Evolutionary conservation across 73 alveolate species (phyloP).

Genomic region (Blepharisma stoltei): DNA sequence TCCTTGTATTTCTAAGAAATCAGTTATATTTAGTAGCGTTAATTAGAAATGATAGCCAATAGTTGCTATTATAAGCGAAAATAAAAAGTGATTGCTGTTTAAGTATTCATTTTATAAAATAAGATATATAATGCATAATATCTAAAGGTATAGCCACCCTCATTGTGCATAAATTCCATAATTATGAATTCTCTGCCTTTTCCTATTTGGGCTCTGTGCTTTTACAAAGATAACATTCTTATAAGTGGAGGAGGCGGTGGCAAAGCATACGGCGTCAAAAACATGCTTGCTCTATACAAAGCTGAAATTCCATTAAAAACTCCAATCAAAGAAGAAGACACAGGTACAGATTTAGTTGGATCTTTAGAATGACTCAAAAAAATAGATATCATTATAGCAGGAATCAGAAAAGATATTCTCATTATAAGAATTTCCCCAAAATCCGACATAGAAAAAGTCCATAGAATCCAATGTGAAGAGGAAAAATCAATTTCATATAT

Average conservation of each 20-base stretch:
- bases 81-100: too few species aligned
- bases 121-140: too few species aligned
- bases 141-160: too few species aligned
- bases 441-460: not conserved
- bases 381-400: not conserved
- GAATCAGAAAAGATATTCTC: not conserved
- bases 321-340: not conserved
- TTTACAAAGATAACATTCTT: not conserved
- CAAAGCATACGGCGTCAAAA: not conserved
- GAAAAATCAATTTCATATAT: not conserved
- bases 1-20: too few species aligned
- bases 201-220: slow-evolving; percentile 31
- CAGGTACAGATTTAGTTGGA: slow-evolving; percentile 2
- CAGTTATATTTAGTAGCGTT: too few species aligned
- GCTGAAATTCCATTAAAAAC: not conserved
- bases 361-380: not conserved
- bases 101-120: too few species aligned
- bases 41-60: too few species aligned
- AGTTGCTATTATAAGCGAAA: too few species aligned
- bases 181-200: not conserved
- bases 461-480: slow-evolving; percentile 5
- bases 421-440: not conserved
- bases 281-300: slow-evolving; percentile 9
- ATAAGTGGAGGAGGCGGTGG: slow-evolving; percentile 36
- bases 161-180: too few species aligned